Evolutionary conservation across 73 alveolate species (phyloP), one percentile per base, ranked within the genome.

Genomic region (Paramecium bursaria): DNA sequence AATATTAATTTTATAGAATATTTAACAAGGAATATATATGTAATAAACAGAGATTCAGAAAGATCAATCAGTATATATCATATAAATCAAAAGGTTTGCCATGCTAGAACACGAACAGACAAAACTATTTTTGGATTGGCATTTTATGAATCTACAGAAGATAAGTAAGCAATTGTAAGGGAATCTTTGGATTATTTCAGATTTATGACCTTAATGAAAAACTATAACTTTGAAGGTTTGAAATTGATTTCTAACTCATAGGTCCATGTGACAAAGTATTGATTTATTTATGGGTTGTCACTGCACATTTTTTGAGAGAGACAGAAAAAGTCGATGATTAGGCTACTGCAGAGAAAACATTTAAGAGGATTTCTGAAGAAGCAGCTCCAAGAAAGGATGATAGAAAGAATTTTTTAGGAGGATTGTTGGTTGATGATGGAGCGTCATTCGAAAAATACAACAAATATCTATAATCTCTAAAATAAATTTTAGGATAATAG

Each of bases 101-200:
- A 67, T 67, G 82, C 82, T 15, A 33, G 22, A 67, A 21, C 27
- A 67, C 5, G 44, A 47, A 42, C 50, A 39, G 55, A 67, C 21
- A 67, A 67, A 67, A 67, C 82, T 9, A 21, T 67, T 26, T 67
- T 53, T 67, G 82, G 82, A 4, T 42, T 67, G 21, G 82, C 82
- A 2, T 39, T 39, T 19, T 67, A 39, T 67, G 82, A 67, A 25
- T 53, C 33, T 21, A 21, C 14, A 33, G 2, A 3, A 17, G 19
- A 44, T 21, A 39, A 67, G 44, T 21, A 6, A 33, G 27, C 30
- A 42, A 67, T 67, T 19, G 82, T 67, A 10, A 25, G 2, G 4
- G 82, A 67, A 19, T 67, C 82, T 21, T 19, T 67, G 10, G 30
- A 42, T 19, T 67, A 67, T 42, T 67, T 67, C 46, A 67, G 82